Base-by-base conservation (phyloP, 108 stramenopile species). In the Skeletonema costatum region DNA sequence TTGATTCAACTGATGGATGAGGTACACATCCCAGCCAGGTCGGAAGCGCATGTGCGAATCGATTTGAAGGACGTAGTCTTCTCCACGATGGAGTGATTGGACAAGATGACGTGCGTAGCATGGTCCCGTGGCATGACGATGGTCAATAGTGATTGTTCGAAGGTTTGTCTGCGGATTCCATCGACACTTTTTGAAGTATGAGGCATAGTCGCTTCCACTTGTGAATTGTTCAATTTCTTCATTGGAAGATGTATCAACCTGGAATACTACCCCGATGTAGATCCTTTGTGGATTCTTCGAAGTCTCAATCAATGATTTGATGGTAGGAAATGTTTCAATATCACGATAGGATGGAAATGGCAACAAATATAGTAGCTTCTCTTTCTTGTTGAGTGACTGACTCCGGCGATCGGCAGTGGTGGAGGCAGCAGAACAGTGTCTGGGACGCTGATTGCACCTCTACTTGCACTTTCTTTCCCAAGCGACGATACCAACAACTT, bases 11-110 rank as follows among this genome's bases (percentile, higher is more conserved):
- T 83, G 75, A 33, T 72, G 65, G 51, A 91, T 83, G 39, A 93
- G 66, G 64, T 90, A 88, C 3, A 25, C 62, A 77, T 94, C 93
- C 93, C 93, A 94, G 39, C 83, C 64, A n/a, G 50, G 50, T 14
- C 89, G 83, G 68, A 94, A 93, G 9, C 87, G 89, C 88, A 94
- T 96, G 81, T 98, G 97, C 32, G 94, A 93, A 79, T 98, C 97
- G 66, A 97, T 95, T 84, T 97, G 96, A 32, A 98, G 73, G 25
- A 90, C 62, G 80, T 92, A 98, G 36, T 90, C 82, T 82, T 98
- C 97, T 4, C 87, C 97, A 25, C 89, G 83, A 69, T 87, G 91
- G 21, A 97, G 71, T 42, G 79, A 72, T 82, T 93, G 91, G 17
- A 87, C 91, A 19, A 90, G 73, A 29, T 73, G 68, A 11, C 97